A percentile compares a stretch with the other conserved stretches of the same genome.
Evolutionary conservation across 805 yeast genomes (phyloP).

Genomic region (Saccharomycopsis sp.): DNA sequence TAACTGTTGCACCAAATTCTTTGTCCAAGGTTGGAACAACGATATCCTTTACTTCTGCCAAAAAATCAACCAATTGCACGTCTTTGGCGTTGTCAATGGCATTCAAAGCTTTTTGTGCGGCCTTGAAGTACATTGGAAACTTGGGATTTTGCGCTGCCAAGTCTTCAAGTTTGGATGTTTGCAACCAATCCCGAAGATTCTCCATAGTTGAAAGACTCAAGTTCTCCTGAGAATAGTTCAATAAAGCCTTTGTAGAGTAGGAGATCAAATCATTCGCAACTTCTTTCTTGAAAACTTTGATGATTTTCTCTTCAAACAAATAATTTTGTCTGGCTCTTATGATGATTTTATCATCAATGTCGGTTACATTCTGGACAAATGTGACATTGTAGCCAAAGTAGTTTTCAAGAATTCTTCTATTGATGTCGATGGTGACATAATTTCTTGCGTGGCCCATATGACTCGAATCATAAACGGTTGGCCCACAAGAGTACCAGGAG

Average conservation of each 20-base stretch:
- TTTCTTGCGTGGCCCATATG: constrained; percentile 99
- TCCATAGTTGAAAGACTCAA: constrained; percentile 25
- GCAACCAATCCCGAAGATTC: constrained; percentile 45
- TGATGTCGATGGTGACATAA: constrained; percentile 89
- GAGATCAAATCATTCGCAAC: constrained; percentile 22
- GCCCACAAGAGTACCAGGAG: constrained; percentile 97
- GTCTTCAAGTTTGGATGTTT: constrained; percentile 38
- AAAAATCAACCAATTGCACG: constrained; percentile 30
- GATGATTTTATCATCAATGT: constrained; percentile 94
- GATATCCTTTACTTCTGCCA: constrained; percentile 58
- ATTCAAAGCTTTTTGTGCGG: constrained; percentile 43
- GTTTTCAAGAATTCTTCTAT: constrained; percentile 79
- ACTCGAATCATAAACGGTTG: constrained; percentile 91
- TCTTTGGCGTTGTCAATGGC: constrained; percentile 32
- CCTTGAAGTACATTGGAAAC: constrained; percentile 71
- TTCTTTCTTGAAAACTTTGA: constrained; percentile 26
- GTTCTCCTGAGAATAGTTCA: constrained; percentile 19
- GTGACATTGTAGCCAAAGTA: constrained; percentile 84
- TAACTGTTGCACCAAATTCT: constrained; percentile 63
- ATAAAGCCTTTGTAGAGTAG: constrained; percentile 7
- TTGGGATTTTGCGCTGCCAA: constrained; percentile 62
- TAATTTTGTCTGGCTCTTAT: constrained; percentile 87
- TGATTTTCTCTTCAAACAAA: constrained; percentile 53
- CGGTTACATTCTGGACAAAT: constrained; percentile 97
- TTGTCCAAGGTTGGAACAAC: constrained; percentile 65